Base-by-base conservation (phyloP, 2,329 filamentous ascomycete genomes). In the Aspergillus terreus region DNA sequence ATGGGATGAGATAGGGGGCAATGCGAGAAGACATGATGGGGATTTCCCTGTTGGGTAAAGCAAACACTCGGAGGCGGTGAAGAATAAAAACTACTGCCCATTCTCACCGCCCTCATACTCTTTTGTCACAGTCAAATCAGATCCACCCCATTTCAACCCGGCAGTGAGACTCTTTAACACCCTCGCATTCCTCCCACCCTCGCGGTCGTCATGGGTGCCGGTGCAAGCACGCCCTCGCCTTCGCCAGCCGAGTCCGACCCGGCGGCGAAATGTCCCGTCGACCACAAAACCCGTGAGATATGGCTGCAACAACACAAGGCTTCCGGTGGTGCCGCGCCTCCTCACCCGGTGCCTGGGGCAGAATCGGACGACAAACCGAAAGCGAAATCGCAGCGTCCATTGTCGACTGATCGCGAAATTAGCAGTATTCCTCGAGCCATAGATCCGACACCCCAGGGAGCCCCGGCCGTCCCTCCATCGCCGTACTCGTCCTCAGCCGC, bases 221-320 rank as follows among this genome's bases (percentile, higher is more conserved):
- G 62, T 54, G 68, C 65, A 43, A 74, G 71, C 58, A 72, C 69
- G 36, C 67, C 63, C 4, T 52, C 61, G 9, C 40, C 57, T 25
- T 46, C 60, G 25, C 44, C 65, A 38, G 50, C 64, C 50, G 58
- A 65, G 30, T 52, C 55, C 27, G 54, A 60, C 36, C 57, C 61
- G 36, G 64, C 65, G 17, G 71, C 71, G 38, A 78, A 78, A 52
- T 97, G 94, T 65, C 94, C 94, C 4, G 90, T 97, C 64, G 92
- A 97, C 74, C 88, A 92, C 74, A 88, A 90, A 64, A 87, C 90
- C 47, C 87, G 94, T 63, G 87, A 91, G 63, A 84, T 87, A 63
- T 99, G 92, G 92, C 81, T 97, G 71, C 82, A 66, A 74, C 79
- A 70, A 54, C 72, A 65, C 54, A 68, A 61, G 46, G 67, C 53